phyloP scores from a whole-genome alignment of 2,329 filamentous ascomycete species.

The Ophiostoma australiae region DNA sequence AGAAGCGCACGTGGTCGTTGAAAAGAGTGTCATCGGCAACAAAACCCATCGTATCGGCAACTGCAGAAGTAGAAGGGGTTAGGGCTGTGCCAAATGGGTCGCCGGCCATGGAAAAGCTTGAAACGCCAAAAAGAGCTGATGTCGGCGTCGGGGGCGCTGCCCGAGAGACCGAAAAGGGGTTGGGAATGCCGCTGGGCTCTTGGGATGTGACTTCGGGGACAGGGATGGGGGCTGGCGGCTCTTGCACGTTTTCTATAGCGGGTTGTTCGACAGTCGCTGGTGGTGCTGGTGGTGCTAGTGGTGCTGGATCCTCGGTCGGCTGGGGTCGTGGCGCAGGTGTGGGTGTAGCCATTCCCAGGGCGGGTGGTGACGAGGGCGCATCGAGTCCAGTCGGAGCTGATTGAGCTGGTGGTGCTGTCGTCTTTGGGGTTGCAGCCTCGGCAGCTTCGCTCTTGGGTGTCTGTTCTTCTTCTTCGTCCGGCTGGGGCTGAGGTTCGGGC shows the following conservation, averaged over 20 bases:
- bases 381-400: not conserved
- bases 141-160: not conserved
- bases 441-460: not conserved
- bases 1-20: conserved; percentile 22
- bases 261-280: not conserved
- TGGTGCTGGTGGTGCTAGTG: not conserved
- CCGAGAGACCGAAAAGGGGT: conserved; percentile 16
- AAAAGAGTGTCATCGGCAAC: conserved; percentile 20
- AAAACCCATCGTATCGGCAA: conserved; percentile 21
- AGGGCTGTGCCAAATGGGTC: not conserved
- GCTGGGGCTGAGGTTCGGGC: conserved; percentile 53
- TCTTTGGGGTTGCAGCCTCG: not conserved
- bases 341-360: not conserved
- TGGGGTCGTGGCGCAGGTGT: conserved; percentile 19
- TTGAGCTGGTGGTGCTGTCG: not conserved
- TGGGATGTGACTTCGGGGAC: not conserved
- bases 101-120: not conserved
- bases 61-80: not conserved
- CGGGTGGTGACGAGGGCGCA: conserved; percentile 11
- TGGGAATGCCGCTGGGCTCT: not conserved
- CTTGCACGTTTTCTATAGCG: not conserved
- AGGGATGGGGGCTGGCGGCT: not conserved
- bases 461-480: conserved; percentile 24
- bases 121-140: conserved; percentile 19
- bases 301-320: too few relatives aligned